Conservation (phyloP, 129 eudicot species). For the Flaveria trinervia region DNA sequence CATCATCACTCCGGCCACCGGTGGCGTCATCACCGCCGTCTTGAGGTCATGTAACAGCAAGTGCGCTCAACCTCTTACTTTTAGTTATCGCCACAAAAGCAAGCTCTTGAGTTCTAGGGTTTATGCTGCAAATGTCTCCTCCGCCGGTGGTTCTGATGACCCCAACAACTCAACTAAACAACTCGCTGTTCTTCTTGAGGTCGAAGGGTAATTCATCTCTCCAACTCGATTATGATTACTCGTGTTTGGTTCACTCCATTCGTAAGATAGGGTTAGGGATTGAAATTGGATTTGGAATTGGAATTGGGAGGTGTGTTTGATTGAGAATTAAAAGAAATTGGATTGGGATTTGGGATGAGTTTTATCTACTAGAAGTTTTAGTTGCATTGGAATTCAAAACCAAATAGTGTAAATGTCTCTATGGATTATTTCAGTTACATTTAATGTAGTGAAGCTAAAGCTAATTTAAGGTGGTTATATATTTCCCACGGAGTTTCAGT, state of each 20-base stretch:
- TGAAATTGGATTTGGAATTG: too few relatives aligned
- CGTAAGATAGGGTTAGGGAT: background rate
- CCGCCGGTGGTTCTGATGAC: conserved; percentile 22
- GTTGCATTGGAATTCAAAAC: background rate
- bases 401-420: background rate
- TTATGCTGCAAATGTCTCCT: conserved; percentile 30
- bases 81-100: conserved; percentile 30
- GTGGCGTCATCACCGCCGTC: background rate
- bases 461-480: background rate
- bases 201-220: conserved; percentile 61
- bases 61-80: conserved; percentile 10
- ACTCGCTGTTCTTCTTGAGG: conserved; percentile 79
- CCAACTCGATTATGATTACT: background rate
- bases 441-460: background rate
- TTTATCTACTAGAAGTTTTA: background rate
- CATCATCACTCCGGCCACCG: conserved; percentile 23
- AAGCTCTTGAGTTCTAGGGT: conserved; percentile 37
- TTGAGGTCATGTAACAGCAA: conserved; percentile 15
- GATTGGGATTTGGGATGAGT: background rate
- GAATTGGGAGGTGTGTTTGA: background rate
- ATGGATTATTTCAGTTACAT: background rate
- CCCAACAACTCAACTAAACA: conserved; percentile 28
- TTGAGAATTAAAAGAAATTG: background rate
- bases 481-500: too few relatives aligned
- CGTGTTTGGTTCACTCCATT: background rate